Evolutionary conservation across 1,284 basidiomycete genomes (phyloP).

Genomic region (Tremellales sp.): DNA sequence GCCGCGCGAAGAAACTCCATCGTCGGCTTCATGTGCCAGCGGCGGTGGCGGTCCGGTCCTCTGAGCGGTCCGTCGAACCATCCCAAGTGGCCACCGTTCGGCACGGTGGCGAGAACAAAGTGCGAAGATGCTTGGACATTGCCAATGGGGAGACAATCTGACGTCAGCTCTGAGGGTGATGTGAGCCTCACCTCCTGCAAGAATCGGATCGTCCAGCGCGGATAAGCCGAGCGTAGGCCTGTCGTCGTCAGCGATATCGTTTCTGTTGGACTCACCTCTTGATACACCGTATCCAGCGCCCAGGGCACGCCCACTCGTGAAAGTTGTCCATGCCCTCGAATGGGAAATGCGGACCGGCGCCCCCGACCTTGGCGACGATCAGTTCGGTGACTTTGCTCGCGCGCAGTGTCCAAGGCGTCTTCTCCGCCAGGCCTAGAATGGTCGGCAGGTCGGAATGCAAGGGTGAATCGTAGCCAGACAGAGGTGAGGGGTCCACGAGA

Average conservation of each 20-base stretch:
- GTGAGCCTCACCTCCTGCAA: slow-evolving; percentile 54
- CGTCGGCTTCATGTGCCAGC: slow-evolving; percentile 31
- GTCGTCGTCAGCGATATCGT: not conserved
- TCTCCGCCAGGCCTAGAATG: slow-evolving; percentile 14
- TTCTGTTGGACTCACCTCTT: slow-evolving; percentile 18
- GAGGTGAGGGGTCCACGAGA: slow-evolving; percentile 15
- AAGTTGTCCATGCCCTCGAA: slow-evolving; percentile 23
- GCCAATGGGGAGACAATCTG: slow-evolving; percentile 49
- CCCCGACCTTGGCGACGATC: slow-evolving; percentile 23
- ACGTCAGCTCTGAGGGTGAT: not conserved
- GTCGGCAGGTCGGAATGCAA: slow-evolving; percentile 22
- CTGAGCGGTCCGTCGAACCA: slow-evolving; percentile 65
- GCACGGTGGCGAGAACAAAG: slow-evolving; percentile 67
- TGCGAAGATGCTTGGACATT: slow-evolving; percentile 59
- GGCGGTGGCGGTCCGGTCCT: slow-evolving; percentile 21
- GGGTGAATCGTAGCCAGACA: slow-evolving; percentile 14
- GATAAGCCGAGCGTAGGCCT: slow-evolving; percentile 66
- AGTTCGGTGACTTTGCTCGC: slow-evolving; percentile 24
- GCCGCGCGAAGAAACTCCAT: slow-evolving; percentile 25
- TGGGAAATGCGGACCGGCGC: slow-evolving; percentile 19
- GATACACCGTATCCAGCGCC: slow-evolving; percentile 26
- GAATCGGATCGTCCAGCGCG: slow-evolving; percentile 78
- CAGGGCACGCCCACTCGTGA: slow-evolving; percentile 44
- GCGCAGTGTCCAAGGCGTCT: slow-evolving; percentile 17
- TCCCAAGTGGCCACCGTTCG: slow-evolving; percentile 81